These are phyloP conservation scores for Brassica napus DNA, from an alignment of 345 rosid species.

Conservation along the genomic window Da-Ae NC_063448.1:48033501-48034000, in stretches of 20 bases:
- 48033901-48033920: constrained; percentile 28
- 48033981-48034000: neutral
- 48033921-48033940: constrained; percentile 28
- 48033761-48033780: neutral
- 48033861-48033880: neutral
- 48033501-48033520: constrained; percentile 7
- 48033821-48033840: constrained; percentile 6
- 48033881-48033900: constrained; percentile 6
- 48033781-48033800: constrained; percentile 14
- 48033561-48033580: constrained; percentile 13
- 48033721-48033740: constrained; percentile 11
- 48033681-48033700: neutral
- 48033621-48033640: constrained; percentile 21
- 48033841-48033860: constrained; percentile 21
- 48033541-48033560: constrained; percentile 22
- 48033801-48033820: constrained; percentile 12
- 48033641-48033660: neutral
- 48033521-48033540: neutral
- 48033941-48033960: constrained; percentile 15
- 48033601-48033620: constrained; percentile 17
- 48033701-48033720: constrained; percentile 18
- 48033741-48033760: neutral
- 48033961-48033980: constrained; percentile 24
- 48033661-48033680: constrained; percentile 29
- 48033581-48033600: constrained; percentile 30